Evolutionary conservation across 495 filamentous ascomycete species (phyloP).

Genomic region (Aspergillus heteromorphus): DNA sequence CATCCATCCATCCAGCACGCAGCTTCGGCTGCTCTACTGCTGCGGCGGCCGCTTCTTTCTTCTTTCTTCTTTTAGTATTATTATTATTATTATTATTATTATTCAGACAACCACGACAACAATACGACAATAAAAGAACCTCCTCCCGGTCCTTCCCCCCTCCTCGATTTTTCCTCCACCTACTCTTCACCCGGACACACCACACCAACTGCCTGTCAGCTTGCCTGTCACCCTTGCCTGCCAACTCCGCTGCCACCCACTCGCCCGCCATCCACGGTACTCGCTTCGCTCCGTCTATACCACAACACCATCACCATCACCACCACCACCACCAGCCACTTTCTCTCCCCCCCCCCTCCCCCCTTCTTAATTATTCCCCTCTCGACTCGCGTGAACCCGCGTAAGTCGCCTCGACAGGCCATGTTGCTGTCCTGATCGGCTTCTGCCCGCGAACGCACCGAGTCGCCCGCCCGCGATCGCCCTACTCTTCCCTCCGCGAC

Average conservation of each 20-base stretch:
- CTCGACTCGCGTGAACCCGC: not conserved
- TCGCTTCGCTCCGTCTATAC: not conserved
- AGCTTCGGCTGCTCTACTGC: too few species aligned
- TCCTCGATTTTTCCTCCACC: not conserved
- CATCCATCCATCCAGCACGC: not conserved
- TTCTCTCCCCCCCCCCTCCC: not conserved
- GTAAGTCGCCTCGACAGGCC: not conserved
- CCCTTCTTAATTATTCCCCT: too few species aligned
- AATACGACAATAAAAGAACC: not conserved
- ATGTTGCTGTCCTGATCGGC: not conserved
- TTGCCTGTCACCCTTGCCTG: not conserved
- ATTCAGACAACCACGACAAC: not conserved
- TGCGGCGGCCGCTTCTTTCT: not conserved
- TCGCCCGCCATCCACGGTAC: not conserved
- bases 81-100: conserved; percentile 1
- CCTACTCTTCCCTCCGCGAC: not conserved
- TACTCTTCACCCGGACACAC: not conserved
- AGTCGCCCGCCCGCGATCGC: not conserved
- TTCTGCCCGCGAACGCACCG: not conserved
- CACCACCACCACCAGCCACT: not conserved
- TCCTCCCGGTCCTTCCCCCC: not conserved
- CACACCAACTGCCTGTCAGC: not conserved
- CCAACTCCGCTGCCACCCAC: not conserved
- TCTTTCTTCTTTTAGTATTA: not conserved
- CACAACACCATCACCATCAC: not conserved